phyloP scores from a whole-genome alignment of 148 eudicot genomes.

The Amaranthus cruentus region DNA sequence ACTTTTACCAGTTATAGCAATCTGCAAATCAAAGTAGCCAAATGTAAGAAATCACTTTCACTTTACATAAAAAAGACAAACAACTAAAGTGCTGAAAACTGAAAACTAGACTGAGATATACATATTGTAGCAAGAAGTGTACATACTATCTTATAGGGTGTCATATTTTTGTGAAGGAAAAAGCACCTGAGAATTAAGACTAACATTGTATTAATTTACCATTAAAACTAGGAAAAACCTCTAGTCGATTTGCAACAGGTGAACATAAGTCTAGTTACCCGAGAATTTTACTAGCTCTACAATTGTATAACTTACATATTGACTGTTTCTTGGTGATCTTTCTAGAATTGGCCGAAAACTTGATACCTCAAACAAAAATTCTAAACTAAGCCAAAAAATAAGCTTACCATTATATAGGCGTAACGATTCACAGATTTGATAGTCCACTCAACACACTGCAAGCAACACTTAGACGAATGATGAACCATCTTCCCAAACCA shows the following conservation, averaged over 20 bases:
- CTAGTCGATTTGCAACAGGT: background rate
- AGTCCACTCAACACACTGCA: constrained; percentile 70
- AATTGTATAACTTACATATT: background rate
- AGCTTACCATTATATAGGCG: constrained; percentile 86
- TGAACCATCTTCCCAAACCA: constrained; percentile 49
- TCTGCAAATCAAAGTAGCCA: constrained; percentile 39
- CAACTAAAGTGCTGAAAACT: too few relatives aligned
- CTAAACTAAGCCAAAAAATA: background rate
- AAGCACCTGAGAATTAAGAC: background rate
- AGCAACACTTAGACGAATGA: constrained; percentile 55
- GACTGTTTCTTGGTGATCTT: background rate
- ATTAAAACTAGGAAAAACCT: background rate
- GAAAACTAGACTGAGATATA: too few relatives aligned
- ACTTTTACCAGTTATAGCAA: constrained; percentile 94
- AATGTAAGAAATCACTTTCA: background rate
- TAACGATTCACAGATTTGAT: constrained; percentile 85
- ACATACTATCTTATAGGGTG: too few relatives aligned
- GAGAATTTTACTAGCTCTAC: background rate
- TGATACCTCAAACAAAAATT: background rate
- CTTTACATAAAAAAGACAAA: background rate
- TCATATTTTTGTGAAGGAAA: background rate
- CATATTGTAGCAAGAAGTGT: too few relatives aligned
- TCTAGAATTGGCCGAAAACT: background rate
- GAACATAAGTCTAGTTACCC: background rate
- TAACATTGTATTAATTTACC: background rate